Conservation (phyloP, 2,329 filamentous ascomycete species). For the Lecanosticta acicola region DNA sequence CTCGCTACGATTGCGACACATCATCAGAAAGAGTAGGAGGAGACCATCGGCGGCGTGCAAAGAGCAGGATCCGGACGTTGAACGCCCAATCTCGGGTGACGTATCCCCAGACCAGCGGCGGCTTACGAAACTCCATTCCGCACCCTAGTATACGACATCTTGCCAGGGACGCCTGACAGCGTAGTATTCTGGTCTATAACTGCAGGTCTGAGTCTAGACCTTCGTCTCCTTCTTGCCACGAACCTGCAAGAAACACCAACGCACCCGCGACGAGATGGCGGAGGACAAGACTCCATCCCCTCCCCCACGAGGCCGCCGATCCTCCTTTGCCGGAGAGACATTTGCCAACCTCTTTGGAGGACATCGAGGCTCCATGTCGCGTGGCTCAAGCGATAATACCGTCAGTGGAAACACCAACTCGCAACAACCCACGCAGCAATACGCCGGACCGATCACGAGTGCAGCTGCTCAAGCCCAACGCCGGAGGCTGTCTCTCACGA, state of each 20-base stretch:
- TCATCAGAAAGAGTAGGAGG: too few relatives aligned
- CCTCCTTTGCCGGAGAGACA: constrained; percentile 45
- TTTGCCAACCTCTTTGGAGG: constrained; percentile 46
- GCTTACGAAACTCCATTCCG: not conserved
- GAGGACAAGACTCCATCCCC: constrained; percentile 15
- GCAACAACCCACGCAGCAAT: constrained; percentile 24
- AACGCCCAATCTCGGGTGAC: not conserved
- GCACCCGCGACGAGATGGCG: constrained; percentile 12
- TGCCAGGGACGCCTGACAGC: not conserved
- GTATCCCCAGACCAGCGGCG: not conserved
- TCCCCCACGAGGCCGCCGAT: constrained; percentile 36
- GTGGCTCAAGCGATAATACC: constrained; percentile 30
- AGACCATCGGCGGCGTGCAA: too few relatives aligned
- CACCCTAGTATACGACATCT: not conserved
- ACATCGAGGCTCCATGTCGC: constrained; percentile 20
- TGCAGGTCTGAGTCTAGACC: too few relatives aligned
- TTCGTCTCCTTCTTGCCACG: not conserved
- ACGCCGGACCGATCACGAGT: constrained; percentile 44
- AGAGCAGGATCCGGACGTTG: too few relatives aligned
- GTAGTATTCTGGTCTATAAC: not conserved
- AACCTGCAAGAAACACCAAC: not conserved
- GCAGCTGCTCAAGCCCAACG: constrained; percentile 47
- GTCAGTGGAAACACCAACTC: constrained; percentile 16
- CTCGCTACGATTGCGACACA: too few relatives aligned
- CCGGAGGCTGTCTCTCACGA: constrained; percentile 46